phyloP scores from a whole-genome alignment of 208 protist genomes.

The Crithidia bombi region DNA sequence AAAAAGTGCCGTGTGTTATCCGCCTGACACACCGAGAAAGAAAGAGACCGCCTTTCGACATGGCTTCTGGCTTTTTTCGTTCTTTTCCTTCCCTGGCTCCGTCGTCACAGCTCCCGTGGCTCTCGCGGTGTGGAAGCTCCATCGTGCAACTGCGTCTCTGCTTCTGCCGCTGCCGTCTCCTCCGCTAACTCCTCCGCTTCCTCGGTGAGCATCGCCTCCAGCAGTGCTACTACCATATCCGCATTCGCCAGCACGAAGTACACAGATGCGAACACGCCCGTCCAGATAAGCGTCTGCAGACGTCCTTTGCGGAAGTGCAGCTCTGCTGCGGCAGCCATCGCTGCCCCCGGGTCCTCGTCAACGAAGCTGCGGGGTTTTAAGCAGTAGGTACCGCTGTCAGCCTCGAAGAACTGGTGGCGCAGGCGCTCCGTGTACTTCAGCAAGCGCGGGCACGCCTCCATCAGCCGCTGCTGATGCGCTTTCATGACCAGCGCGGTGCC shows the following conservation, averaged over 20 bases:
- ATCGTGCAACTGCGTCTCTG: not conserved
- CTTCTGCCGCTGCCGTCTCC: not conserved
- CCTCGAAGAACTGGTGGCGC: constrained; percentile 75
- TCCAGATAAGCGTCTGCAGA: constrained; percentile 55
- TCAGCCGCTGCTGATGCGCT: constrained; percentile 48
- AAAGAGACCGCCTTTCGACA: no score
- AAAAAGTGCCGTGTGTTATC: no score
- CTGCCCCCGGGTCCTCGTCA: constrained; percentile 5
- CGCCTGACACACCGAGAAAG: no score
- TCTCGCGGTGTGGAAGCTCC: not conserved
- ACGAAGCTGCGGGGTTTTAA: constrained; percentile 38
- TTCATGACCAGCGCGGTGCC: not conserved
- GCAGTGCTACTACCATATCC: constrained; percentile 50
- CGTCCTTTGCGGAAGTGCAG: constrained; percentile 65
- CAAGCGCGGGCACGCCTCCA: constrained; percentile 59
- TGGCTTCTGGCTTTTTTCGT: no score
- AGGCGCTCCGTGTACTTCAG: constrained; percentile 78
- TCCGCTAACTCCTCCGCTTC: constrained; percentile 33
- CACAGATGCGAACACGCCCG: constrained; percentile 49
- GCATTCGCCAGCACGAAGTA: constrained; percentile 81
- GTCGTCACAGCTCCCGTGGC: constrained; percentile 6
- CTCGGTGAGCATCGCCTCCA: constrained; percentile 36
- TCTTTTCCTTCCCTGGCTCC: no score
- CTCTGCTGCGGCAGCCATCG: constrained; percentile 26
- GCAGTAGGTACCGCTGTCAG: constrained; percentile 73